Conservation (phyloP, 139 green algal genomes). For the Microglena sp. region DNA sequence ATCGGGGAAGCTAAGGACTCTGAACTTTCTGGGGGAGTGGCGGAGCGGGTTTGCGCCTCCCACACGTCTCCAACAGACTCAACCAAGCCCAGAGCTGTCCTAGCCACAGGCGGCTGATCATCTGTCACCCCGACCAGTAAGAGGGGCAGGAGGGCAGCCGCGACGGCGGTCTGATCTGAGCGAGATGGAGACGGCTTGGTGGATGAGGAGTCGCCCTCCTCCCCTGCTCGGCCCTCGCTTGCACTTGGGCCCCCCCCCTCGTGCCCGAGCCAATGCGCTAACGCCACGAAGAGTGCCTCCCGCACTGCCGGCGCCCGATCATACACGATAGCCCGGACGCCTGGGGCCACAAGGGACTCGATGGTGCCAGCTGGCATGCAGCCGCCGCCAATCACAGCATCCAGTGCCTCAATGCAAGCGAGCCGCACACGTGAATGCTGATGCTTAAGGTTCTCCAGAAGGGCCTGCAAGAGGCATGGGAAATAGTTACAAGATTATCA, state of each 20-base stretch:
- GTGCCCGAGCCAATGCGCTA: conserved; percentile 46
- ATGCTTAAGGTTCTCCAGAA: conserved; percentile 43
- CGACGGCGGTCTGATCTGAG: not conserved
- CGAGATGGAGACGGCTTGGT: not conserved
- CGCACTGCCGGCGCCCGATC: conserved; percentile 42
- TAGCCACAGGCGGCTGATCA: conserved; percentile 12
- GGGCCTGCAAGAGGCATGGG: conserved; percentile 19
- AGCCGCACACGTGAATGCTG: conserved; percentile 56
- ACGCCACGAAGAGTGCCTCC: conserved; percentile 31
- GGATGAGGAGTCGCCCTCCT: not conserved
- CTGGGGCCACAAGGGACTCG: conserved; percentile 19
- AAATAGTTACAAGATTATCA: too few species aligned
- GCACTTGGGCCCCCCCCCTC: not conserved
- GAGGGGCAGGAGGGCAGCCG: conserved; percentile 42
- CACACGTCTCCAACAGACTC: conserved; percentile 23
- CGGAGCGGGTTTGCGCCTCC: too few species aligned
- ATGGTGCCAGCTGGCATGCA: conserved; percentile 12
- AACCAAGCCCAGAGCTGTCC: conserved; percentile 15
- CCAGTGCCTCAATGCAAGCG: conserved; percentile 29
- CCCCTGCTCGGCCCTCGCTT: not conserved
- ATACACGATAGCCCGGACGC: conserved; percentile 29
- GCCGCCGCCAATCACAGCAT: conserved; percentile 33
- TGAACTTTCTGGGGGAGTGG: too few species aligned
- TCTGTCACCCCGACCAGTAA: conserved; percentile 60
- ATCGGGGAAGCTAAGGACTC: too few species aligned